phyloP scores from a whole-genome alignment of 1,284 basidiomycete species.

The Ceratobasidium sp. region DNA sequence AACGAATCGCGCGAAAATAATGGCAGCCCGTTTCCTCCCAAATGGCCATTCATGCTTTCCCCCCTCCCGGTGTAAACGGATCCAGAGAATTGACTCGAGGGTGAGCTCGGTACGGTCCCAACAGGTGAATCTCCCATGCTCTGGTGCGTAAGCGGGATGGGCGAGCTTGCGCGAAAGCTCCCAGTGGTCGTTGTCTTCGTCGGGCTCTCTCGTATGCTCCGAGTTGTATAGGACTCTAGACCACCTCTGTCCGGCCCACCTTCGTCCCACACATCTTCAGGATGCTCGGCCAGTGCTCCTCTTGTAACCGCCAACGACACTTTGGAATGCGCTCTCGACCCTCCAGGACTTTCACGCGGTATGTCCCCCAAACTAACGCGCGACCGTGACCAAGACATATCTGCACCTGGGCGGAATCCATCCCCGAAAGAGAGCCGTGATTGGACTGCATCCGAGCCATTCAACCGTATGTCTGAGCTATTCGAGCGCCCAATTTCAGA shows the following conservation, averaged over 20 bases:
- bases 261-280: conserved; percentile 39
- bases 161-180: conserved; percentile 26
- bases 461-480: conserved; percentile 1
- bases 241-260: conserved; percentile 18
- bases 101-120: conserved; percentile 9
- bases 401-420: not conserved
- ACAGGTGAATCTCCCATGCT: not conserved
- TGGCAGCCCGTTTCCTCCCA: not conserved
- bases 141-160: conserved; percentile 14
- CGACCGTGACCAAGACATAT: conserved; percentile 31
- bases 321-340: conserved; percentile 2
- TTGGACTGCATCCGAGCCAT: conserved; percentile 11
- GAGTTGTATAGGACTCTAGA: not conserved
- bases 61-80: too few relatives aligned
- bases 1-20: conserved; percentile 23
- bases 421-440: conserved; percentile 22
- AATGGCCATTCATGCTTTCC: too few relatives aligned
- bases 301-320: conserved; percentile 14
- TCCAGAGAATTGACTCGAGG: conserved; percentile 13
- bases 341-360: conserved; percentile 12
- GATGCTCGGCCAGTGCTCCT: conserved; percentile 30
- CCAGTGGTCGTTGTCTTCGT: not conserved
- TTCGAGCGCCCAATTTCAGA: not conserved
- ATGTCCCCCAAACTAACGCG: conserved; percentile 27
- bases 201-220: conserved; percentile 26